Percentiles rank a stretch among this genome's conserved stretches.
Evolutionary conservation across 75 land plant species (phyloP).

Genomic region (Cryptomeria japonica): DNA sequence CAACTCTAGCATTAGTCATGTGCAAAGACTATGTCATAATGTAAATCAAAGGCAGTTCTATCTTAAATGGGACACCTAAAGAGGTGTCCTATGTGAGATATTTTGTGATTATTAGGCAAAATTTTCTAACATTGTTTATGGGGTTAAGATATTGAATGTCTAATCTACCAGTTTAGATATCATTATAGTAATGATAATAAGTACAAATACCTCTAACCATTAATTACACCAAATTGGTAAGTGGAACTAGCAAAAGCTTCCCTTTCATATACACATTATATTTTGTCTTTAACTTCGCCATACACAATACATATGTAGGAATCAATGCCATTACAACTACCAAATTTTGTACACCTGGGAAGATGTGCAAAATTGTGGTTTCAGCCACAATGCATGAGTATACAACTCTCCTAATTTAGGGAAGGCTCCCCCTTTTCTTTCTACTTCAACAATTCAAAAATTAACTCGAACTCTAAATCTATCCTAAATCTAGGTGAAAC

Average conservation of each 20-base stretch:
- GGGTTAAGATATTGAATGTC: not conserved
- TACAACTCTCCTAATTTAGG: no score
- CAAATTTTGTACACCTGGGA: no score
- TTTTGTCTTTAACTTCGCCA: not conserved
- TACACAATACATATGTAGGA: not conserved
- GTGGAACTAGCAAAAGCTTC: not conserved
- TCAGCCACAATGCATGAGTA: no score
- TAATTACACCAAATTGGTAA: not conserved
- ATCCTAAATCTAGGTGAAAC: no score
- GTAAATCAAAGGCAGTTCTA: no score
- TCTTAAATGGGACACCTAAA: no score
- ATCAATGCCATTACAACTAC: not conserved
- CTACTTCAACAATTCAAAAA: no score
- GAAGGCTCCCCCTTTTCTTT: no score
- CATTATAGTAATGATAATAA: not conserved
- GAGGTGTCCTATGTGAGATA: not conserved
- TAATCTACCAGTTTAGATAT: not conserved
- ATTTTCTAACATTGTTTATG: not conserved
- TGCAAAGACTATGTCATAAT: not conserved
- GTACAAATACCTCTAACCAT: not conserved
- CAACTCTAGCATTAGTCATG: not conserved
- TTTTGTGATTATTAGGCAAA: not conserved
- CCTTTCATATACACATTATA: no score
- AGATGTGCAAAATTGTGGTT: no score
- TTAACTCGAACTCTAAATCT: no score